These are phyloP conservation scores for Taphrina confusa DNA, from an alignment of 1,139 yeast species.

Conservation along the genomic window DNA sequence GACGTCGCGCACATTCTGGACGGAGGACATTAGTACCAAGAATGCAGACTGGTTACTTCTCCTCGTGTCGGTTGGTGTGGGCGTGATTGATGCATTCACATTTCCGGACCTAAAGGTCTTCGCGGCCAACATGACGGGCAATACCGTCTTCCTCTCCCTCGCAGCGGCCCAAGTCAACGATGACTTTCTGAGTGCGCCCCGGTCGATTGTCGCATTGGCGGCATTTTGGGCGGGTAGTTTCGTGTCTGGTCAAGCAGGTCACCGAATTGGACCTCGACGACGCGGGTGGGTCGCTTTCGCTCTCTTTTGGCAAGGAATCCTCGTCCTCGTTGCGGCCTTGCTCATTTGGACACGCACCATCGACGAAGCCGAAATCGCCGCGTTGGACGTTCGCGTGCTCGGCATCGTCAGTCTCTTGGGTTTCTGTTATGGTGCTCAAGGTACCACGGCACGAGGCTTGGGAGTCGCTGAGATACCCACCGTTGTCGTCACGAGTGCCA, in stretches of 20 bases:
- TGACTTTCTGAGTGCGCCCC: conserved; percentile 7
- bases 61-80: conserved; percentile 13
- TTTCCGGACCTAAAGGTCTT: conserved; percentile 13
- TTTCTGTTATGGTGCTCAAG: conserved; percentile 21
- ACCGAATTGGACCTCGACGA: conserved; percentile 4
- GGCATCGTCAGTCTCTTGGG: conserved; percentile 12
- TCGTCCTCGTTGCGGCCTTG: conserved; percentile 15
- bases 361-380: neutral
- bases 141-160: conserved; percentile 21
- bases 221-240: conserved; percentile 21
- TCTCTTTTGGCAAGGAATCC: conserved; percentile 17
- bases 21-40: conserved; percentile 21
- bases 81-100: conserved; percentile 14
- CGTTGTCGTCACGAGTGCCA: conserved; percentile 23
- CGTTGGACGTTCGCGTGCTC: neutral
- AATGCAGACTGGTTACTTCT: conserved; percentile 13
- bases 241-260: conserved; percentile 12
- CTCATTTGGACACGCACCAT: conserved; percentile 5
- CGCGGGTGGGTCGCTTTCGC: conserved; percentile 14
- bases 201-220: conserved; percentile 8
- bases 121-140: conserved; percentile 27
- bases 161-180: conserved; percentile 21
- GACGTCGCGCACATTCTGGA: neutral
- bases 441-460: conserved; percentile 18
- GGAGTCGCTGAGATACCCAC: conserved; percentile 19